Conservation (phyloP, 495 filamentous ascomycete genomes). For the Hypomontagnella monticulosa region DNA sequence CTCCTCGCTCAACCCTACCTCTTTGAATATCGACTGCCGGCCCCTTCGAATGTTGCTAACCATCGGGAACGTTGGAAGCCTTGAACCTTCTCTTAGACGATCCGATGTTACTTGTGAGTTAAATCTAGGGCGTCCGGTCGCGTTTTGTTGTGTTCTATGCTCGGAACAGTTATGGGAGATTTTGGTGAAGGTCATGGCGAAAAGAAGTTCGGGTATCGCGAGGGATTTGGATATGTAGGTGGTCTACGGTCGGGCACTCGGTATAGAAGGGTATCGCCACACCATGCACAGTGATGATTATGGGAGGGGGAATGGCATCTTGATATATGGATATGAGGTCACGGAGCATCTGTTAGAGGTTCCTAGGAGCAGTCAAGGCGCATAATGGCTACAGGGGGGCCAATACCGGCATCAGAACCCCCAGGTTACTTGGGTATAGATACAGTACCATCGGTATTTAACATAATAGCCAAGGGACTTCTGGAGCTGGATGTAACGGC, state of each 20-base stretch:
- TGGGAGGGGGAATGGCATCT: constrained; percentile 19
- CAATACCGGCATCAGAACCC: constrained; percentile 3
- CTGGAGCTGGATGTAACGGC: constrained; percentile 12
- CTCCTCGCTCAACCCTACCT: constrained; percentile 55
- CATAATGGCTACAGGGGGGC: constrained; percentile 12
- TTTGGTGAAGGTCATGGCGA: constrained; percentile 40
- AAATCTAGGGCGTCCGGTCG: constrained; percentile 53
- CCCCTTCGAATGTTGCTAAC: constrained; percentile 50
- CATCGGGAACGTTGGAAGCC: constrained; percentile 46
- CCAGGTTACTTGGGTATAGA: neutral
- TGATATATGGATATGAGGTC: constrained; percentile 37
- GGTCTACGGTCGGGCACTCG: neutral
- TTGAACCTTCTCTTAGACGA: constrained; percentile 55
- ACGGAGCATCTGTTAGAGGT: constrained; percentile 26
- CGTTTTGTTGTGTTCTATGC: constrained; percentile 19
- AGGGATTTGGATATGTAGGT: constrained; percentile 10
- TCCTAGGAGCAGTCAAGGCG: constrained; percentile 3
- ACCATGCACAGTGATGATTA: constrained; percentile 20
- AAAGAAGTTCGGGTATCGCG: constrained; percentile 4
- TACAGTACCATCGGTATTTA: constrained; percentile 2
- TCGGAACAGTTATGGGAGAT: constrained; percentile 30
- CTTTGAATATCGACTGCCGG: constrained; percentile 57
- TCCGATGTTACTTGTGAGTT: constrained; percentile 57
- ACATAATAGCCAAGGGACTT: constrained; percentile 7
- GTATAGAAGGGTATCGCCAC: constrained; percentile 26